phyloP scores from a whole-genome alignment of 257 asterid species.

The Parsonsia alboflavescens region DNA sequence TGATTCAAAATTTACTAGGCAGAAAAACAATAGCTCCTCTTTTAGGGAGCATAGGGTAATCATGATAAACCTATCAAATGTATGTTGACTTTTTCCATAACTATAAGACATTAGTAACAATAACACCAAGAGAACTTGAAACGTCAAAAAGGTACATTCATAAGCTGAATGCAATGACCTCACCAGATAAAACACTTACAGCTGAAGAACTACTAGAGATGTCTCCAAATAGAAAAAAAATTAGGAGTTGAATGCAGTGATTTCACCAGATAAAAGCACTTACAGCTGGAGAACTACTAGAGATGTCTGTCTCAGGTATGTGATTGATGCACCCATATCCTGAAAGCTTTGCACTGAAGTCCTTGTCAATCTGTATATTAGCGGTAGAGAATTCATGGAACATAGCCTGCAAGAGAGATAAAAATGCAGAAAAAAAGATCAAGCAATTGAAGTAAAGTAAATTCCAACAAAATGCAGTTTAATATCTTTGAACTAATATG shows the following conservation, averaged over 20 bases:
- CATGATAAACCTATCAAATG: neutral
- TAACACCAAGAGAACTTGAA: neutral
- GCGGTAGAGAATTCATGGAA: constrained; percentile 88
- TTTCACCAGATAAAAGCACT: constrained; percentile 18
- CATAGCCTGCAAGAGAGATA: constrained; percentile 65
- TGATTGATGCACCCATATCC: constrained; percentile 90
- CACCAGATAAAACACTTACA: constrained; percentile 30
- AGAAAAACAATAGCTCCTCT: neutral
- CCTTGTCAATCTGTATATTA: constrained; percentile 87
- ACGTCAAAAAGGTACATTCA: too few species aligned
- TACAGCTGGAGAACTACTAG: constrained; percentile 51
- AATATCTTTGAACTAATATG: neutral
- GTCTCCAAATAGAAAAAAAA: constrained; percentile 15
- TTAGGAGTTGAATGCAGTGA: neutral
- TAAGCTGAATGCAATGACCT: neutral
- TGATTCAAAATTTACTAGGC: neutral
- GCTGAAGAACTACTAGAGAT: constrained; percentile 53
- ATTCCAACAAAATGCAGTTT: constrained; percentile 7
- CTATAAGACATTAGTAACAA: neutral
- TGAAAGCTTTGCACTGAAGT: constrained; percentile 90
- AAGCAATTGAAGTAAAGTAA: constrained; percentile 11
- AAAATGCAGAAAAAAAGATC: constrained; percentile 3
- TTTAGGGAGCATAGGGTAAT: neutral
- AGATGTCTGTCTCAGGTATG: constrained; percentile 71
- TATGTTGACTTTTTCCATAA: neutral